A percentile compares a stretch with the other conserved stretches of the same genome.
phyloP scores from a whole-genome alignment of 768 basidiomycete genomes.

The Russula lepida region DNA sequence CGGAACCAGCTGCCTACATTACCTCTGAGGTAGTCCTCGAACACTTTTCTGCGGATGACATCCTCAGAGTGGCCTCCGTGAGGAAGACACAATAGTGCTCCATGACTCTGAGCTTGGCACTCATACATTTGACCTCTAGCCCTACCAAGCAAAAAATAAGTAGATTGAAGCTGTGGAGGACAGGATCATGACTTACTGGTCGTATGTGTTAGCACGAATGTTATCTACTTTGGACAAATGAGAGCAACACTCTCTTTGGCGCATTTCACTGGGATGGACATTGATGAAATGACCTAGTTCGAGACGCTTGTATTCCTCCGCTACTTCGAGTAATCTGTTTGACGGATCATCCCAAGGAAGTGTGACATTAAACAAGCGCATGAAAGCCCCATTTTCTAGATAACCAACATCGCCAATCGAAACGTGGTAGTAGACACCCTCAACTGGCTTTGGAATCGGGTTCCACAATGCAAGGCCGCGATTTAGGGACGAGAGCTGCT shows the following conservation, averaged over 20 bases:
- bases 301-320: neutral
- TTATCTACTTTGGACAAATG: neutral
- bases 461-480: conserved; percentile 8
- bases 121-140: neutral
- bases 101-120: neutral
- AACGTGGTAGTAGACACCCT: conserved; percentile 9
- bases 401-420: conserved; percentile 21
- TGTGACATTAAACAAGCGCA: conserved; percentile 17
- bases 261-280: neutral
- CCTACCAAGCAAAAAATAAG: neutral
- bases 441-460: conserved; percentile 11
- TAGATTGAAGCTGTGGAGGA: no score
- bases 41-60: neutral
- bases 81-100: neutral
- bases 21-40: neutral
- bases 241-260: neutral
- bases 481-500: no score
- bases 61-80: neutral
- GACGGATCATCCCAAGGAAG: neutral
- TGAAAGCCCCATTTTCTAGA: conserved; percentile 13
- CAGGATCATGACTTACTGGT: neutral
- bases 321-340: neutral
- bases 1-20: neutral
- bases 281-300: neutral
- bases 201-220: neutral